These are phyloP conservation scores for Cordyceps farinosa DNA, from an alignment of 2,329 filamentous ascomycete genomes.

Conservation along the genomic window DNA sequence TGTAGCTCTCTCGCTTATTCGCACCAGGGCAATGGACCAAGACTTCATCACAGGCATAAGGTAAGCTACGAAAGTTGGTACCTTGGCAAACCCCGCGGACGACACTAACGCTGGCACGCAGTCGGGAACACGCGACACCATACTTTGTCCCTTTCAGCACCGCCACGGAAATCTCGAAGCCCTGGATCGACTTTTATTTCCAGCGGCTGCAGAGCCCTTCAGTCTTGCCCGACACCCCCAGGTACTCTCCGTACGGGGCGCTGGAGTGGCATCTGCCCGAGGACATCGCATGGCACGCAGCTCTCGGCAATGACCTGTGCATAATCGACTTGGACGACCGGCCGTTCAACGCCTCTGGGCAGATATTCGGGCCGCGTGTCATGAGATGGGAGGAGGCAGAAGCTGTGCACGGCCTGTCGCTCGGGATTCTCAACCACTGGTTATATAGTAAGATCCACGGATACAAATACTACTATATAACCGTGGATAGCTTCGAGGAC, in stretches of 20 bases:
- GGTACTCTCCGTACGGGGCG: conserved; percentile 32
- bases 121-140: neutral
- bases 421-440: conserved; percentile 43
- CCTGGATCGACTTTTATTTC: conserved; percentile 32
- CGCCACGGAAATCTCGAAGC: conserved; percentile 21
- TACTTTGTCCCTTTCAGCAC: neutral
- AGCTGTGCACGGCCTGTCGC: conserved; percentile 35
- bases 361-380: conserved; percentile 33
- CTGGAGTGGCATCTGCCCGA: conserved; percentile 31
- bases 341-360: conserved; percentile 33
- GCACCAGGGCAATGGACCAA: neutral
- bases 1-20: neutral
- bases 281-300: conserved; percentile 30
- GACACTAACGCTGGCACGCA: neutral
- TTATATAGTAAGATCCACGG: conserved; percentile 45
- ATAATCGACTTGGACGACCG: conserved; percentile 46
- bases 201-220: conserved; percentile 31
- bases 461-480: conserved; percentile 46
- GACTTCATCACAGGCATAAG: neutral
- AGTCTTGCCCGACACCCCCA: conserved; percentile 25
- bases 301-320: conserved; percentile 39
- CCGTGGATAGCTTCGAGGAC: conserved; percentile 36
- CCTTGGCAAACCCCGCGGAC: neutral
- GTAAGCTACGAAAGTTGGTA: neutral
- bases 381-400: conserved; percentile 36